Percentiles rank a stretch among this genome's conserved stretches.
Conservation (phyloP, 75 land plant genomes). For the Cryptomeria japonica region DNA sequence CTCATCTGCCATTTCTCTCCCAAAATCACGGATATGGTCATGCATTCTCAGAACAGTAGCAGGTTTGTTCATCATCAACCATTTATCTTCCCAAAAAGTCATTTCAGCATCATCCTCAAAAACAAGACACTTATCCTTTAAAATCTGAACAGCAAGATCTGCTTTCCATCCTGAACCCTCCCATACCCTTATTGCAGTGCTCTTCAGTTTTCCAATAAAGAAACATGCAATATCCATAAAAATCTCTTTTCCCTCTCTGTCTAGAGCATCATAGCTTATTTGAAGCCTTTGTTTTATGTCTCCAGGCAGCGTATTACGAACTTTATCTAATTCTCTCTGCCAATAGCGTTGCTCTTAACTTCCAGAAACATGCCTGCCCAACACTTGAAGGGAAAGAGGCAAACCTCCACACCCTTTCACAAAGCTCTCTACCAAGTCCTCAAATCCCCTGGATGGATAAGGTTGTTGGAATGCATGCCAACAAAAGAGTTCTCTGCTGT, state of each 20-base stretch:
- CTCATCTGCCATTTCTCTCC: background rate
- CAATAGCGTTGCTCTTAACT: background rate
- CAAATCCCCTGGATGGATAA: background rate
- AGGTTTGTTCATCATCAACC: background rate
- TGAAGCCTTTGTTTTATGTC: background rate
- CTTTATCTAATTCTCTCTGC: background rate
- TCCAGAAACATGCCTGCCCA: background rate
- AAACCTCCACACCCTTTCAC: background rate
- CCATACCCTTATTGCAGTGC: background rate
- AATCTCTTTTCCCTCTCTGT: background rate
- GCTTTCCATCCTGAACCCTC: background rate
- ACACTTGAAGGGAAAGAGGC: background rate
- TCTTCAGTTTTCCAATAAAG: background rate
- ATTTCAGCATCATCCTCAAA: too few species aligned
- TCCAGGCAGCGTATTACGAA: background rate
- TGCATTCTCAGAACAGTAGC: background rate
- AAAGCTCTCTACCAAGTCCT: background rate
- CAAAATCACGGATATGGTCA: background rate
- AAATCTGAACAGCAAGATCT: background rate
- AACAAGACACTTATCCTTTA: background rate
- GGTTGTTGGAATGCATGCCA: background rate
- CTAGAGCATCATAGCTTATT: background rate
- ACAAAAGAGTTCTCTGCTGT: background rate
- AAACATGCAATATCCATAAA: background rate
- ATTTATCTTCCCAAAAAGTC: background rate